Percentiles rank a stretch among this genome's conserved stretches.
phyloP scores from a whole-genome alignment of 2,329 filamentous ascomycete species.

The Phyllosticta capitalensis region DNA sequence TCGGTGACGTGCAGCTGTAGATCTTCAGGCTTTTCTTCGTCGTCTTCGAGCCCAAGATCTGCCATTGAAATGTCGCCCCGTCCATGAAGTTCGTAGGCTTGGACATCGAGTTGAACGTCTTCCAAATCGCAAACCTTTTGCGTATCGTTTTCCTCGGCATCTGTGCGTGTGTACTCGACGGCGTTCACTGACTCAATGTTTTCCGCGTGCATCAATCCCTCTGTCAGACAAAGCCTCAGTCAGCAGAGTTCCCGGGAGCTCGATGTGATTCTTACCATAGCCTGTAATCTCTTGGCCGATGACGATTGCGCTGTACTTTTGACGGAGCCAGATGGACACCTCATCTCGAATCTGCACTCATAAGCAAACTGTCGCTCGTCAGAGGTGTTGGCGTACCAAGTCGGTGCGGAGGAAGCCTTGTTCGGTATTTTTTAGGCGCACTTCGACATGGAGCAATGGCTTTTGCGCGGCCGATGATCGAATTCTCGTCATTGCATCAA shows the following conservation, averaged over 20 bases:
- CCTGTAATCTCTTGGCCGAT: constrained; percentile 25
- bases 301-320: constrained; percentile 24
- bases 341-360: constrained; percentile 26
- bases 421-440: neutral
- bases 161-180: constrained; percentile 28
- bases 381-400: neutral
- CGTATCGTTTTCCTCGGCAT: constrained; percentile 15
- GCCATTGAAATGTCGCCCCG: constrained; percentile 16
- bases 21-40: constrained; percentile 15
- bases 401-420: neutral
- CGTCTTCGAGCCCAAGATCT: constrained; percentile 18
- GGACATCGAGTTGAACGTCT: constrained; percentile 32
- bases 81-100: constrained; percentile 31
- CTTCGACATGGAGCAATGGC: constrained; percentile 1
- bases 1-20: constrained; percentile 24
- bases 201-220: constrained; percentile 18
- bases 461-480: neutral
- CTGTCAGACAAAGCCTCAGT: constrained; percentile 12
- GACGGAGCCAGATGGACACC: constrained; percentile 27
- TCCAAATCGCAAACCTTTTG: constrained; percentile 13
- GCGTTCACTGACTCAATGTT: constrained; percentile 28
- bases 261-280: constrained; percentile 18
- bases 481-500: neutral
- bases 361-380: neutral
- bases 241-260: neutral